These are phyloP conservation scores for Mortierella sp. DNA, from an alignment of 371 early-diverging fungal genomes.

Conservation along the genomic window DNA sequence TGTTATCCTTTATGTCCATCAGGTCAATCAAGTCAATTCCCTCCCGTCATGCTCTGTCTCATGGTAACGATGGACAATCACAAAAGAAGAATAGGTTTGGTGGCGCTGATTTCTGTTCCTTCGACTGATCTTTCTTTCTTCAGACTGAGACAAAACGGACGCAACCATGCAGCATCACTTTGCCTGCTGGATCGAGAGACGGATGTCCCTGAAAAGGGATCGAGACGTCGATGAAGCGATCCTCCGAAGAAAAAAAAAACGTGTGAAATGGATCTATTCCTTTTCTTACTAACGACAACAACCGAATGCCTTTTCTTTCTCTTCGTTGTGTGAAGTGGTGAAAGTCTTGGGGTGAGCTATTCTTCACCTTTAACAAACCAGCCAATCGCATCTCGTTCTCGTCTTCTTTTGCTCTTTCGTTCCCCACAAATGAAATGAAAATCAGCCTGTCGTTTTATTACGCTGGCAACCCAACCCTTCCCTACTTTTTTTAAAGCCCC, in stretches of 20 bases:
- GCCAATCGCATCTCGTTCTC: constrained; percentile 1
- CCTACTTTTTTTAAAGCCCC: neutral
- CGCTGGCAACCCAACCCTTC: neutral
- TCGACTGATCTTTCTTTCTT: neutral
- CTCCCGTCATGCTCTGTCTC: no score
- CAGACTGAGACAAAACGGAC: neutral
- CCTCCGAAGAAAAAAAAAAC: neutral
- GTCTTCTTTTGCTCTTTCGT: neutral
- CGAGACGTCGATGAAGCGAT: neutral
- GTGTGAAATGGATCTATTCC: no score
- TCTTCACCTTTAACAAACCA: neutral
- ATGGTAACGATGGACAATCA: no score
- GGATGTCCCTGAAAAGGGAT: constrained; percentile 13
- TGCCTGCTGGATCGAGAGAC: constrained; percentile 3
- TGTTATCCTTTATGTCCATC: no score
- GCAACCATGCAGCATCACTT: neutral
- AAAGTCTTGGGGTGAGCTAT: neutral
- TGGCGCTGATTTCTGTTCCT: neutral
- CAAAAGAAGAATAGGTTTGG: neutral
- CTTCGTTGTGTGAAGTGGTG: no score
- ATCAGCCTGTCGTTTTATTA: no score
- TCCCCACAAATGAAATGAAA: no score
- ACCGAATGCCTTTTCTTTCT: no score
- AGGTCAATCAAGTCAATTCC: no score
- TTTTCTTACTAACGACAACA: no score